These are phyloP conservation scores for Sporothrix globosa DNA, from an alignment of 2,329 filamentous ascomycete genomes.

Conservation along the genomic window DNA sequence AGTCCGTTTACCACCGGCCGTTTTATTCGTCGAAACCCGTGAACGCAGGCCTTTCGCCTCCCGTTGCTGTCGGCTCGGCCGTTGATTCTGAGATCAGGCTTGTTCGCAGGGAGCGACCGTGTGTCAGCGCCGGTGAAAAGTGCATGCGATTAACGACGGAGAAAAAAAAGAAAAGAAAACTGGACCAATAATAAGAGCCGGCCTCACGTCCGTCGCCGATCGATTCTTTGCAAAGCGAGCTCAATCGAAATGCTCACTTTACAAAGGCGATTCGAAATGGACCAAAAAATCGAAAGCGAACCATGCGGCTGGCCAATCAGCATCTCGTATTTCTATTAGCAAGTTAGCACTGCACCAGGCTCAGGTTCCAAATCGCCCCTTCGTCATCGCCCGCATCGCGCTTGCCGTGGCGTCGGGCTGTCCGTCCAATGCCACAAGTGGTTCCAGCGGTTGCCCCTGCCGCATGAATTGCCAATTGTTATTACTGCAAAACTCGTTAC, in stretches of 20 bases:
- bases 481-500: not conserved
- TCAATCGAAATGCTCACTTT: not conserved
- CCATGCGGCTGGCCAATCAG: constrained; percentile 25
- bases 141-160: not conserved
- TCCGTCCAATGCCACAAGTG: constrained; percentile 9
- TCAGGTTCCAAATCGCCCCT: not conserved
- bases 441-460: not conserved
- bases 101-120: constrained; percentile 3
- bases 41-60: not conserved
- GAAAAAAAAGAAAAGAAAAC: not conserved
- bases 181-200: not conserved
- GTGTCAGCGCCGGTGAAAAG: constrained; percentile 22
- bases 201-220: constrained; percentile 8
- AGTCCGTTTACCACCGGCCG: not conserved
- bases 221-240: not conserved
- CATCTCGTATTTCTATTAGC: not conserved
- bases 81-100: not conserved
- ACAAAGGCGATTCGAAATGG: not conserved
- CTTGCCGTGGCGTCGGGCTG: constrained; percentile 14
- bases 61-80: not conserved
- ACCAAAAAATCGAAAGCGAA: constrained; percentile 8
- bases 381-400: constrained; percentile 22
- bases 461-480: constrained; percentile 8
- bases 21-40: not conserved
- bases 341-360: not conserved